Base-by-base conservation (phyloP, 192 early-diverging fungal species). In the Rhizophagus clarus region DNA sequence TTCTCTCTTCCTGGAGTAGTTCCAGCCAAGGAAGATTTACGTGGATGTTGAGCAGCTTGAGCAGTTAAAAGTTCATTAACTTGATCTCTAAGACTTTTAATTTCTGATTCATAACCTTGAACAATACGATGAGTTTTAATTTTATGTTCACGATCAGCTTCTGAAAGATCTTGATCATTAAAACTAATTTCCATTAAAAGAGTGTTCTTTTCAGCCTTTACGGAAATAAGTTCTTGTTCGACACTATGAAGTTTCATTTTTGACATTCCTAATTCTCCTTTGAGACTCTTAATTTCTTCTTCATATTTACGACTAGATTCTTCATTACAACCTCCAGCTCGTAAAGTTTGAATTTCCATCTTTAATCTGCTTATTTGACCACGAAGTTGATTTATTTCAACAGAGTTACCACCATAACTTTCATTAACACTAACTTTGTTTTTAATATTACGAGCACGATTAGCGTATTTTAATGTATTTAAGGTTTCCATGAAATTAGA, bases 401-500 rank as follows among this genome's bases (percentile, higher is more conserved):
- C 83, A 24, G 80, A 85, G 7, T 80, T 78, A 56, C 85, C 89
- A 70, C 80, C 85, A 69, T 85, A 88, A 28, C 84, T 84, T 40
- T 89, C 89, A 74, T 91, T 90, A 64, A 91, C 85, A 32, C 84
- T 80, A 15, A 89, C 95, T 71, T 92, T 89, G 87, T 98, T 99
- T 79, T 93, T 93, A 82, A 99, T 99, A 81, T 97, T 97, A 71
- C 97, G 90, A 2, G 97, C 97, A 2, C 98, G 91, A 76, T 97
- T 95, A 15, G 98, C 98, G 80, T 98, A 99, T 85, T 95, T 94
- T 34, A 99, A 89, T 15, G 98, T 99, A 80, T 96, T 98, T 61
- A 99, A 82, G 12, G 97, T 97, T 83, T 99, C 98, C 68, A 89
- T 92, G 74, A 93, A 90, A 79, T 96, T 95, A 56, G 85, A 84